Evolutionary conservation across 805 yeast species (phyloP).

Genomic region (Pichia paraexigua): DNA sequence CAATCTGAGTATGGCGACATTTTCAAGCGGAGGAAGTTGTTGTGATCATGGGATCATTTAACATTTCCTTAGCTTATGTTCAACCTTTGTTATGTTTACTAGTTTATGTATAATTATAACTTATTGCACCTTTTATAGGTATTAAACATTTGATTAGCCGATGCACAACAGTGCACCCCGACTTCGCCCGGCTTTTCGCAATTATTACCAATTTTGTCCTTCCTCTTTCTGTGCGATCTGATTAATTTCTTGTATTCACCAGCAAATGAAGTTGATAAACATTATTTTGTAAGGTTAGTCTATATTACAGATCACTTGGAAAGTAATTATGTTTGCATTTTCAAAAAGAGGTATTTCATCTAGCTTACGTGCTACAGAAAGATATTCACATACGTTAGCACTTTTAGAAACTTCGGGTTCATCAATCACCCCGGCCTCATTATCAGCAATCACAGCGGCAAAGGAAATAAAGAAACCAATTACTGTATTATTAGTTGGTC

Average conservation of each 20-base stretch:
- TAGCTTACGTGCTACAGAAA: conserved; percentile 10
- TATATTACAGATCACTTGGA: background rate
- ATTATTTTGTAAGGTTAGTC: too few species aligned
- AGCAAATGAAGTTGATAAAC: background rate
- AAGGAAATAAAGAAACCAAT: conserved; percentile 65
- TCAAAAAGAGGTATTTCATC: conserved; percentile 1
- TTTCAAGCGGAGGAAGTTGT: conserved; percentile 2
- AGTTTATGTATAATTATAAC: too few species aligned
- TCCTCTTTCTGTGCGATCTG: background rate
- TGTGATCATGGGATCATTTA: background rate
- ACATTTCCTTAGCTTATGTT: too few species aligned
- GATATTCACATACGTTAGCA: conserved; percentile 66
- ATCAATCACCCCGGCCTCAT: conserved; percentile 54
- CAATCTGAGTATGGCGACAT: conserved; percentile 12
- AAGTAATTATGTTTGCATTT: conserved; percentile 1
- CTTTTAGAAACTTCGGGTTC: conserved; percentile 59
- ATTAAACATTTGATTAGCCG: too few species aligned
- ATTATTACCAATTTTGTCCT: background rate
- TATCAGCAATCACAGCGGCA: conserved; percentile 75
- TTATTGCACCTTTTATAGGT: too few species aligned
- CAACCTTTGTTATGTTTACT: too few species aligned
- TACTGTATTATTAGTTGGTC: conserved; percentile 70
- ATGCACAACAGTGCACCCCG: background rate
- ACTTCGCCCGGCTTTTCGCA: background rate
- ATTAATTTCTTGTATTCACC: background rate